These are phyloP conservation scores for Tubosaeta sp. DNA, from an alignment of 768 basidiomycete genomes.

Conservation along the genomic window DNA sequence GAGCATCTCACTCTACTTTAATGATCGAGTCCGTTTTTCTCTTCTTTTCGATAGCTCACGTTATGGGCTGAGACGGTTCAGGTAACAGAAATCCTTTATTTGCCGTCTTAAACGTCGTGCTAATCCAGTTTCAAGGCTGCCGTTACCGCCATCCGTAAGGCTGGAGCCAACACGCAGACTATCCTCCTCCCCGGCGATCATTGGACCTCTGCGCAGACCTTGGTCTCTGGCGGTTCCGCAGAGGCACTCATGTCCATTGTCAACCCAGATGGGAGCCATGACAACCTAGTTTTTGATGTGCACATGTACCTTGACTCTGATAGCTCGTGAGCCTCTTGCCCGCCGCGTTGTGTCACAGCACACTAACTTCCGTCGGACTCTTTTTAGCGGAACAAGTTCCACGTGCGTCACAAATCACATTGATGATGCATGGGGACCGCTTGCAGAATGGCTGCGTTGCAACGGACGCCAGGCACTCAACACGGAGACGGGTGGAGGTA, in stretches of 20 bases:
- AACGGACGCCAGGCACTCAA: constrained; percentile 53
- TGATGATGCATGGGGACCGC: constrained; percentile 39
- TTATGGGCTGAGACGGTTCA: constrained; percentile 49
- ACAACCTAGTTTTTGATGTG: constrained; percentile 53
- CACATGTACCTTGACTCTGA: constrained; percentile 61
- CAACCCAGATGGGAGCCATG: constrained; percentile 43
- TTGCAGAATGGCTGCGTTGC: constrained; percentile 46
- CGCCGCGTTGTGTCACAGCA: background rate
- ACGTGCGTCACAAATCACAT: constrained; percentile 53
- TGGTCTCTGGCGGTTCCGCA: constrained; percentile 48
- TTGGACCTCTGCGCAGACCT: constrained; percentile 51
- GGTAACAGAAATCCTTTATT: background rate
- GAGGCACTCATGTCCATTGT: constrained; percentile 41
- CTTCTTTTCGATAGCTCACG: background rate
- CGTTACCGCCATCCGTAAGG: constrained; percentile 54
- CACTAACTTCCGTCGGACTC: background rate
- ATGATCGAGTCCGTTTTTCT: background rate
- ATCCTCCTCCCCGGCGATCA: constrained; percentile 58
- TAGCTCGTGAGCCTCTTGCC: constrained; percentile 35
- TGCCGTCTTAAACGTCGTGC: background rate
- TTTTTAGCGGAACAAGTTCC: background rate
- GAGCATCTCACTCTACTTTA: background rate
- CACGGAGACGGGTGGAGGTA: constrained; percentile 59
- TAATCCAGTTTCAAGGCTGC: constrained; percentile 30
- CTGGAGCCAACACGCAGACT: constrained; percentile 48